These are phyloP conservation scores for Phytophthora sojae DNA, from an alignment of 352 stramenopile genomes.

Conservation along the genomic window DNA sequence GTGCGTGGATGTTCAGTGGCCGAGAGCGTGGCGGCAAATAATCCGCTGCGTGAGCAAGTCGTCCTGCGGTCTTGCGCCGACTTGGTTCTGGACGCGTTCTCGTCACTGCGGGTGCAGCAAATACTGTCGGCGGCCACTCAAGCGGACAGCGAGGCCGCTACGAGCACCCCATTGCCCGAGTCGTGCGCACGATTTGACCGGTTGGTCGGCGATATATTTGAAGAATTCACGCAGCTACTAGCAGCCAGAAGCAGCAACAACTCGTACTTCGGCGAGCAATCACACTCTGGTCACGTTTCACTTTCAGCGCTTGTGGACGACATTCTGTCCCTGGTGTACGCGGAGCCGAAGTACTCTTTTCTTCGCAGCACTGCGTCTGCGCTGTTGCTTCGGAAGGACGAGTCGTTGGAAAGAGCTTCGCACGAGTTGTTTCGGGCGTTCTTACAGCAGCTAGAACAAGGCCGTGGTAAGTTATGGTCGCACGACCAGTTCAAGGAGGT, in stretches of 20 bases:
- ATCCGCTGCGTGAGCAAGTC: not conserved
- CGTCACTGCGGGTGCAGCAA: not conserved
- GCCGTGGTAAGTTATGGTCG: not conserved
- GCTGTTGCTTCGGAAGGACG: not conserved
- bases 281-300: not conserved
- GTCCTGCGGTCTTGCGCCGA: not conserved
- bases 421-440: slow-evolving; percentile 9
- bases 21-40: not conserved
- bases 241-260: not conserved
- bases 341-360: not conserved
- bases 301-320: slow-evolving; percentile 1
- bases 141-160: not conserved
- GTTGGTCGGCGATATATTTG: not conserved
- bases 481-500: not conserved
- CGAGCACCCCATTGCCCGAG: not conserved
- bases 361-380: slow-evolving; percentile 1
- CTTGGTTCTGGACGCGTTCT: not conserved
- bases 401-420: not conserved
- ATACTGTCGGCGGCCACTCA: not conserved
- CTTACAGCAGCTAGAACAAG: not conserved
- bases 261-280: not conserved
- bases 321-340: not conserved
- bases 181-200: not conserved
- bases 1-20: not conserved
- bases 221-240: not conserved